A percentile compares a stretch with the other conserved stretches of the same genome.
Evolutionary conservation across 768 basidiomycete species (phyloP).

Genomic region (Amanita phalloides): DNA sequence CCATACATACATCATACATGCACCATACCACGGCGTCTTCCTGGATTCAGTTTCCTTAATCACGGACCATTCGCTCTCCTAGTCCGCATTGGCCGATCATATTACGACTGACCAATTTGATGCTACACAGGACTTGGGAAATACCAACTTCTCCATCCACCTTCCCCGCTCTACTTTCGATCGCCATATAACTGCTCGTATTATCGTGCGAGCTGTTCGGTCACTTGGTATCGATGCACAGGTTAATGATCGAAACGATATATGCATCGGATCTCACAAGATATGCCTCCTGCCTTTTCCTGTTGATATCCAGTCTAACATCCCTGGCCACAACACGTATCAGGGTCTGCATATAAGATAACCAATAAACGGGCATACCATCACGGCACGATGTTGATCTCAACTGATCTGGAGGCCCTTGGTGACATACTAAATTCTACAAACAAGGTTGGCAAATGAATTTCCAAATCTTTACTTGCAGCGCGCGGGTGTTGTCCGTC

Average conservation of each 20-base stretch:
- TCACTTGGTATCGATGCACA: conserved; percentile 65
- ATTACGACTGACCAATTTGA: not conserved
- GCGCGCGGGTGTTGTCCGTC: not conserved
- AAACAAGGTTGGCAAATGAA: conserved; percentile 39
- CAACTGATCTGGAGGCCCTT: conserved; percentile 61
- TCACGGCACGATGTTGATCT: conserved; percentile 97
- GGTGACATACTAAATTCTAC: conserved; percentile 56
- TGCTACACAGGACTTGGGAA: conserved; percentile 73
- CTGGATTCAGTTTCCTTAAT: not conserved
- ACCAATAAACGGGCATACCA: conserved; percentile 87
- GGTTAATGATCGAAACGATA: conserved; percentile 87
- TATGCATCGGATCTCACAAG: conserved; percentile 80
- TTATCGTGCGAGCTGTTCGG: conserved; percentile 70
- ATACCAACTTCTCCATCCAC: conserved; percentile 95
- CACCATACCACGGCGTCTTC: not conserved
- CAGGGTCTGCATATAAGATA: conserved; percentile 97
- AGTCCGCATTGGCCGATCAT: too few species aligned
- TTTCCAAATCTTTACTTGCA: not conserved
- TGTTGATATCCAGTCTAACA: not conserved
- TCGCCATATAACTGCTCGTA: conserved; percentile 61
- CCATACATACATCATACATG: not conserved
- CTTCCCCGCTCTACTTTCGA: conserved; percentile 76
- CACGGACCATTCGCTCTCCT: not conserved
- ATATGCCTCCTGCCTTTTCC: conserved; percentile 40
- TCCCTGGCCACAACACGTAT: conserved; percentile 48